These are phyloP conservation scores for Rhizopogon rudus DNA, from an alignment of 768 basidiomycete genomes.

Conservation along the genomic window DNA sequence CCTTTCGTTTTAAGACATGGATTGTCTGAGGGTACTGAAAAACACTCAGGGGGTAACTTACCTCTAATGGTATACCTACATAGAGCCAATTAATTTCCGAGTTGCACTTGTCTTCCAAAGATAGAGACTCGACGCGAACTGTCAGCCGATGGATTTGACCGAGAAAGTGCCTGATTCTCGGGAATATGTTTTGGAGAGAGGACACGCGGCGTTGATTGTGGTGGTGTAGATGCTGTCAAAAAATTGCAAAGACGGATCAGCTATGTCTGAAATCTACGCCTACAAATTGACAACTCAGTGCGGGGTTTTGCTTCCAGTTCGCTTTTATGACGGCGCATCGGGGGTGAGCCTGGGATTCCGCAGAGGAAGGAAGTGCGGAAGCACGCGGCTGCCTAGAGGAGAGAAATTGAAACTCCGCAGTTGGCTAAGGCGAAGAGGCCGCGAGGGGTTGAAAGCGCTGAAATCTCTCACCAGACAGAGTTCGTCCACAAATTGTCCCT, in stretches of 20 bases:
- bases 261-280: too few species aligned
- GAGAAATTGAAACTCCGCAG: constrained; percentile 9
- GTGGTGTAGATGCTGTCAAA: too few species aligned
- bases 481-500: constrained; percentile 1
- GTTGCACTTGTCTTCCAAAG: too few species aligned
- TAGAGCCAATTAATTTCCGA: not conserved
- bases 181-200: too few species aligned
- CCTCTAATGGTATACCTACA: not conserved
- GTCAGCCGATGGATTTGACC: too few species aligned
- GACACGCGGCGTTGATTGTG: not conserved
- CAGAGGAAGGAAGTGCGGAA: not conserved
- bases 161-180: too few species aligned
- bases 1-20: not conserved
- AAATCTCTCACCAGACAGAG: constrained; percentile 7
- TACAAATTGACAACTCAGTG: not conserved
- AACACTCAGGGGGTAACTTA: too few species aligned
- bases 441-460: constrained; percentile 3
- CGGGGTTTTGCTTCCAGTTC: not conserved
- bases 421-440: not conserved
- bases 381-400: constrained; percentile 1
- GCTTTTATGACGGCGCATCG: not conserved
- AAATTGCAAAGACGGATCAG: not conserved
- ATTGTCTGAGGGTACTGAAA: not conserved
- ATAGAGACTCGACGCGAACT: too few species aligned
- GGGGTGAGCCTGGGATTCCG: not conserved